A percentile compares a stretch with the other conserved stretches of the same genome.
These are phyloP conservation scores for Candida oleophila DNA, from an alignment of 805 yeast genomes.

Conservation along the genomic window DNA sequence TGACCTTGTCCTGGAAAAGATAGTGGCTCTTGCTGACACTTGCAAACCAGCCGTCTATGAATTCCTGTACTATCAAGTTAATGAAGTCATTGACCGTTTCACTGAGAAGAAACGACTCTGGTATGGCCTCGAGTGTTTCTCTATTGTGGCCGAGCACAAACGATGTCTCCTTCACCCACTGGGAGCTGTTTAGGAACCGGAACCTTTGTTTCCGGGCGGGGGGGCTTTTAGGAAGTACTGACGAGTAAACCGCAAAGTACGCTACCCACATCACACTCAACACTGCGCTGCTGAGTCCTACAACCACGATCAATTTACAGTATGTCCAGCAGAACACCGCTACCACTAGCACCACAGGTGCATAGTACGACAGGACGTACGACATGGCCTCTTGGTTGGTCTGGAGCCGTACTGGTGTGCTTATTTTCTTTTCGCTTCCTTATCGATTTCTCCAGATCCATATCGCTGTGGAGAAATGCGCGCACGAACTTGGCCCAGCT, in stretches of 20 bases:
- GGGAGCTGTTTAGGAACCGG: not conserved
- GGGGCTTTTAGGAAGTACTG: not conserved
- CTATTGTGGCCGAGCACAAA: not conserved
- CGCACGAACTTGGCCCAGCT: no score
- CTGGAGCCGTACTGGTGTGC: no score
- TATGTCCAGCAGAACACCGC: not conserved
- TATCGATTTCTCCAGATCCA: no score
- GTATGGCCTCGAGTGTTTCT: not conserved
- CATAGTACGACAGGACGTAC: not conserved
- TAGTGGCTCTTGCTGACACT: constrained; percentile 34
- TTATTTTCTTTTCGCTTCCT: no score
- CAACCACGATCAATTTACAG: not conserved
- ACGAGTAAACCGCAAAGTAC: not conserved
- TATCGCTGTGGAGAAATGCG: not conserved
- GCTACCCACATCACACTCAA: not conserved
- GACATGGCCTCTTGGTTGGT: no score
- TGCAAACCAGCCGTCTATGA: constrained; percentile 56
- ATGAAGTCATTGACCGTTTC: constrained; percentile 52
- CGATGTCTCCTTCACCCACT: not conserved
- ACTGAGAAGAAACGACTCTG: constrained; percentile 51
- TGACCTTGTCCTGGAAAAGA: constrained; percentile 39
- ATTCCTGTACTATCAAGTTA: constrained; percentile 48
- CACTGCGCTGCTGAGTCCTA: not conserved
- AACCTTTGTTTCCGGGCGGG: not conserved
- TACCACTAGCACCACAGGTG: not conserved